Base-by-base conservation (phyloP, 371 early-diverging fungal genomes). In the Mucor circinelloides region DNA sequence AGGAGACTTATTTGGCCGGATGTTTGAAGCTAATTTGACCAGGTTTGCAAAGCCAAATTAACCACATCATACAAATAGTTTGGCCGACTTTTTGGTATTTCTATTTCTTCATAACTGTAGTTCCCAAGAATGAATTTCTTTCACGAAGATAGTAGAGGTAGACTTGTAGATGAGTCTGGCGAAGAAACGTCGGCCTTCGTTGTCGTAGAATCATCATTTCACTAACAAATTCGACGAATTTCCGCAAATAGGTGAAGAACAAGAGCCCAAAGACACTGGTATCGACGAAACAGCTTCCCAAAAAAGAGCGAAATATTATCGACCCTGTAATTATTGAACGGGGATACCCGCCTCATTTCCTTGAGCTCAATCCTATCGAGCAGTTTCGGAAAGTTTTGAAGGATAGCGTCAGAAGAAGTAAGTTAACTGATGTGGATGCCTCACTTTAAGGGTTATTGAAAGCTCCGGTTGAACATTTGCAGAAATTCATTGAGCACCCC, bases 211-310 rank as follows among this genome's bases (percentile, higher is more conserved):
- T 64, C 58, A 36, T 36, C 36, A 10, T 36, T 36, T 36, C 36
- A 36, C 40, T 64, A 64, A 64, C 57, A 64, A 64, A 64, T 64
- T 64, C 56, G 64, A 64, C 56, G 57, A 64, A 36, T 36, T 10
- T 36, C 36, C 36, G 36, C 36, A 64, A 64, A 64, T 58, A 64
- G 65, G 31, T 58, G 58, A 64, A 64, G 50, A 64, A 64, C 58
- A 58, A 64, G 58, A 64, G 65, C 58, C 65, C 65, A 58, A 21
- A 44, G 50, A 46, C 65, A 57, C 65, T 46, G 58, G 46, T 64
- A 64, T 58, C 56, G 58, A 64, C 65, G 65, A 64, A 64, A 58
- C 58, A 64, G 31, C 65, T 58, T 64, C n/a, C 65, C 46, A 64
- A 64, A 36, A 64, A 48, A 64, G 65, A 60, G 60, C 60, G 60